These are phyloP conservation scores for Myxozyma nipponensis DNA, from an alignment of 805 yeast genomes.

Conservation along the genomic window DNA sequence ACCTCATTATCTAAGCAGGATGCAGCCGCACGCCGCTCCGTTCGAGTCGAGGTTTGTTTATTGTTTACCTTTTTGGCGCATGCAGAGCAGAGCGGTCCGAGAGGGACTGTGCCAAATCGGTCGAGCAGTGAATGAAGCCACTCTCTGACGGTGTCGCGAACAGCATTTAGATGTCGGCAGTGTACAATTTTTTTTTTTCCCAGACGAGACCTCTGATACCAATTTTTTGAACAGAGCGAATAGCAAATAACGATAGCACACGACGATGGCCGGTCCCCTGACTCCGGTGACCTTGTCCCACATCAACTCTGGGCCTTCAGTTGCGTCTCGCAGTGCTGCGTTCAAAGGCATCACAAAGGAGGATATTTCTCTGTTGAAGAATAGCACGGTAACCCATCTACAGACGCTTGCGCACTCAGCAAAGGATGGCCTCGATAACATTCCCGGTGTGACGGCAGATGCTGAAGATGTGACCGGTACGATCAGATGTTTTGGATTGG, in stretches of 20 bases:
- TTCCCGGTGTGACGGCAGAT: constrained; percentile 35
- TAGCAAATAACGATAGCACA: no score
- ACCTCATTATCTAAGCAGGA: not conserved
- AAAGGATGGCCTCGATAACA: constrained; percentile 11
- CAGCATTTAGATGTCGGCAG: no score
- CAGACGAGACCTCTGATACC: no score
- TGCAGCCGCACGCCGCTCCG: no score
- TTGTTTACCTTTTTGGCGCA: not conserved
- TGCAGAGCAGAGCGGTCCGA: no score
- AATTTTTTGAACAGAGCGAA: no score
- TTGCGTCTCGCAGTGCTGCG: not conserved
- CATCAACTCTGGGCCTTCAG: constrained; percentile 11
- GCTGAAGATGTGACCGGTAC: constrained; percentile 34
- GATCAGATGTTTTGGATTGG: not conserved
- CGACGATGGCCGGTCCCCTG: constrained; percentile 19
- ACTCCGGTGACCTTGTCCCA: constrained; percentile 15
- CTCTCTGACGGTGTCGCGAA: no score
- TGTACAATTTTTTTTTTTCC: no score
- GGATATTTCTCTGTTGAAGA: constrained; percentile 26
- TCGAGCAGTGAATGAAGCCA: no score
- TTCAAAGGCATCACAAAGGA: constrained; percentile 6
- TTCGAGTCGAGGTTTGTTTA: not conserved
- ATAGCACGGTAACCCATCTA: constrained; percentile 30
- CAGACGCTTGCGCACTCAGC: constrained; percentile 27
- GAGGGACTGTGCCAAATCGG: no score